Percentiles rank a stretch among this genome's conserved stretches.
phyloP scores from a whole-genome alignment of 2,329 filamentous ascomycete species.

The Diaporthe longicolla region DNA sequence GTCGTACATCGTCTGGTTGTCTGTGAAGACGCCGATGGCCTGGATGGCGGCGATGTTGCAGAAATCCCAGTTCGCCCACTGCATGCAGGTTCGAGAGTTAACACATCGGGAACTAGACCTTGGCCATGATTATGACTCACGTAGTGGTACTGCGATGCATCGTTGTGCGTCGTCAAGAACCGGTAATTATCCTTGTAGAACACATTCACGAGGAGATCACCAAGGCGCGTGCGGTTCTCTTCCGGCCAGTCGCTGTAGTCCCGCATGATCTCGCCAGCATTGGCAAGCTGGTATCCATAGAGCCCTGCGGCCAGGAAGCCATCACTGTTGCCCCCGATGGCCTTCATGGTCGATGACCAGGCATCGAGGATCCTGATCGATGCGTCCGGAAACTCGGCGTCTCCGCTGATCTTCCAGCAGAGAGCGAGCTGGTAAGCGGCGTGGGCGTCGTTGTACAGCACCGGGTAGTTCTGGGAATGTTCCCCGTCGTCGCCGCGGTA shows the following conservation, averaged over 20 bases:
- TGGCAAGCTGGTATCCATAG: constrained; percentile 58
- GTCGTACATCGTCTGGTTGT: constrained; percentile 55
- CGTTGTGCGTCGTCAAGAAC: constrained; percentile 53
- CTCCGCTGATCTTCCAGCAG: constrained; percentile 52
- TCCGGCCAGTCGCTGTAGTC: constrained; percentile 42
- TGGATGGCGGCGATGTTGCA: constrained; percentile 54
- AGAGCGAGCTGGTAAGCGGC: constrained; percentile 56
- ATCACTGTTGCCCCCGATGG: constrained; percentile 51
- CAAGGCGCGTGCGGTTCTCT: constrained; percentile 4
- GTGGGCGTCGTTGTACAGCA: constrained; percentile 52
- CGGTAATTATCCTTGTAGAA: constrained; percentile 7
- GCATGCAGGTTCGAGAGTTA: background rate
- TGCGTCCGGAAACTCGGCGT: constrained; percentile 50
- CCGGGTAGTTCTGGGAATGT: constrained; percentile 52
- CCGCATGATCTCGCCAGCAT: constrained; percentile 55
- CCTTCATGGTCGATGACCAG: constrained; percentile 52
- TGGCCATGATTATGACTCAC: background rate
- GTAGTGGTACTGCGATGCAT: constrained; percentile 45
- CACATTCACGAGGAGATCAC: background rate
- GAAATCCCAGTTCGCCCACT: constrained; percentile 57
- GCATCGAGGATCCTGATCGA: constrained; percentile 51
- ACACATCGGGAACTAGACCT: background rate
- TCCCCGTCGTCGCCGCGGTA: constrained; percentile 52
- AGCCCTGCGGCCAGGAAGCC: constrained; percentile 53
- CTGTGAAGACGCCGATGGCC: constrained; percentile 55